Evolutionary conservation across 805 yeast species (phyloP), one percentile per base, ranked within the genome.

Genomic region (Metschnikowia lochheadii): DNA sequence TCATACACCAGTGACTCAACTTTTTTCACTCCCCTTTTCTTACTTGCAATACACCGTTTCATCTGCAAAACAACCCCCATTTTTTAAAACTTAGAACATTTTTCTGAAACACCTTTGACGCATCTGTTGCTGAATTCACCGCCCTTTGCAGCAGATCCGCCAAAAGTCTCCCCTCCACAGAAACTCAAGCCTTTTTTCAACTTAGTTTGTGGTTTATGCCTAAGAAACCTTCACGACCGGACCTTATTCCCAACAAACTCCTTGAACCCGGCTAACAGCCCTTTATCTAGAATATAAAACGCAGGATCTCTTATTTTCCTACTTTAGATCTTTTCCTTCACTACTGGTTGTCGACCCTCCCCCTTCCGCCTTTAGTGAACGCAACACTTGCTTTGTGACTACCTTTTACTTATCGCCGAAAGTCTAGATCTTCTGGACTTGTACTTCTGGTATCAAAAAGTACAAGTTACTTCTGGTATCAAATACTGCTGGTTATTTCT

Each of bases 181-280:
- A 40, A 29, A 42, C 38, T 10, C 45, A 42, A 20, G 15, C 38
- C 45, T 42, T 17, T 18, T 15, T 15, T 20, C 26, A 20, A 13
- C 23, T 31, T 20, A 42, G 45, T 49, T 44, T 48, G 58, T 46
- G 60, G 61, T 72, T 64, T 70, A 73, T 73, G 78, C 76, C 74
- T 55, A 73, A 73, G 72, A 72, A 73, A 62, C 70, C 69, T 52
- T 59, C 74, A 58, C 78, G 75, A 72, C 73, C 65, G 63, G 58
- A 54, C 60, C 51, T 55, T 49, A 58, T 59, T 48, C 53, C 56
- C 39, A 64, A 56, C 59, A 65, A 58, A 60, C 55, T 67, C 49
- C 67, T 69, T 51, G 75, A 73, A 59, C 77, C 77, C 50, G 77
- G 78, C 69, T 73, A 73, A 64, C 76, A 72, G 56, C 49, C 54